Evolutionary conservation across 352 stramenopile species (phyloP), one percentile per base, ranked within the genome.

Genomic region (Thraustotheca clavata): DNA sequence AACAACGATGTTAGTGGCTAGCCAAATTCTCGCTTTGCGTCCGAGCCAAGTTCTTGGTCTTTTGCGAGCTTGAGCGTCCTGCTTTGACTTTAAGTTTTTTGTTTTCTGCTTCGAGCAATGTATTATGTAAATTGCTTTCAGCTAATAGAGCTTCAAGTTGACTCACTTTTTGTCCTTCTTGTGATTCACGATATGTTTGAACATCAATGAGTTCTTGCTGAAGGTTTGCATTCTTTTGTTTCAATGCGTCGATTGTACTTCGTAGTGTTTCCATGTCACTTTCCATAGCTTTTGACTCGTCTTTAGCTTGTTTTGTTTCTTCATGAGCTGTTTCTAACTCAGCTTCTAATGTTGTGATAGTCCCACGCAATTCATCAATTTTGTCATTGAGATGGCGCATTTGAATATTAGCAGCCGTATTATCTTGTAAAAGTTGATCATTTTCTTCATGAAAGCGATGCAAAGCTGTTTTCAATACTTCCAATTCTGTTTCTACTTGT

Each of bases 191-290:
- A 60, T 43, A 60, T 3, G 50, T 60, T 14, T 60, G 50, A 16
- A 60, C 32, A 24, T 60, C 50, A 22, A 60, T 60, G 50, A 60
- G 3, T 49, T 60, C 50, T 49, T 60, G 50, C 50, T 60, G 27
- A 6, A 60, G 31, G 16, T 8, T 60, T 8, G 26, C 50, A 18
- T 60, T 60, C 9, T 54, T 35, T 8, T 49, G 26, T 18, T 14
- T 1, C n/a, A 49, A 20, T 6, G 9, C 16, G 6, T 35, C 50
- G 20, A 60, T 16, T 6, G 32, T 14, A 0, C 18, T 22, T 12
- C 27, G 6, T 24, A 60, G 50, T 8, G 9, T 18, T 8, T 60
- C 50, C 34, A 60, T 6, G 16, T 60, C 50, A 38, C 18, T 38
- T n/a, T 60, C 50, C 22, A 50, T 22, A 6, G 33, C 31, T 27